Evolutionary conservation across 2,329 filamentous ascomycete species (phyloP), one percentile per base, ranked within the genome.

Genomic region (Fusarium zealandicum): DNA sequence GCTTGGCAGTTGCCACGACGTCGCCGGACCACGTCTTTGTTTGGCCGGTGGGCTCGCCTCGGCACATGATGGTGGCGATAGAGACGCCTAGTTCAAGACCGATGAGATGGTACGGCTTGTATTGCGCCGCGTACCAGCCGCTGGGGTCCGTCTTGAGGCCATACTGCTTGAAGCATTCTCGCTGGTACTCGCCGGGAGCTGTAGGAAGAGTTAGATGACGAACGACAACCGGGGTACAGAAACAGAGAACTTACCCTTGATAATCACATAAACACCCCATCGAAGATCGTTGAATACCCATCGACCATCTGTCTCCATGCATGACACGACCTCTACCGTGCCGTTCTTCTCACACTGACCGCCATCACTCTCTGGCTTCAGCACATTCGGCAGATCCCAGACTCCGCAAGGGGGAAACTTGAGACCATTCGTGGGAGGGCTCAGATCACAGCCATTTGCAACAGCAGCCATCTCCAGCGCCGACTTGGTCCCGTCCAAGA

Each of bases 381-480:
- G 61, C 1, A 75, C 70, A 11, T 70, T 60, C 1, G 77, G 75
- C 13, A 80, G 60, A 54, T 79, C 76, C 60, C 75, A 72, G 1
- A 71, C 69, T 5, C 75, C 74, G 48, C 76, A 78, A 4, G 77
- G 76, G 8, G 77, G 76, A 51, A 80, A 80, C 10, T 70, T 63
- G 5, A 79, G 66, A 9, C 76, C 76, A 28, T 73, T 61, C 6
- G 69, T 69, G 0, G 76, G 77, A 11, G 76, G 74, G 8, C 62
- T 70, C 17, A 80, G 65, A 52, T 74, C 72, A 57, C 76, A 78
- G 12, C 74, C 75, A 48, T 79, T 80, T 5, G 77, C 72, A 1
- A 79, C 77, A 11, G 77, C 77, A 5, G 77, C 75, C 77, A 80
- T 80, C 61, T 79, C 76, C 5, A 79, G 64, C 1, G 76, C 75